Conservation (phyloP, 352 stramenopile genomes). For the Albugo candida region DNA sequence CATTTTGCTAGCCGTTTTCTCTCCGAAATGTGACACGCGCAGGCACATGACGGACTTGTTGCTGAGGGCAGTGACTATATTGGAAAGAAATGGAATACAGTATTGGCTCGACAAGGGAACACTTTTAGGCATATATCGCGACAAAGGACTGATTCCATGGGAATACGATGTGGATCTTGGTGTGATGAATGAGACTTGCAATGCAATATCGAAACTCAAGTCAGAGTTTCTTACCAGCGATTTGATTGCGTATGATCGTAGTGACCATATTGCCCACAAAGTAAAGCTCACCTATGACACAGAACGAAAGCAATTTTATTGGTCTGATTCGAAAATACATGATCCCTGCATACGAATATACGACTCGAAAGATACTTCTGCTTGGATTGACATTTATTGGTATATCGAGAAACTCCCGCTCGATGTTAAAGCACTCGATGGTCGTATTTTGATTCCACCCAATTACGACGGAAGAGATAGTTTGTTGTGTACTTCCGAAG, state of each 20-base stretch:
- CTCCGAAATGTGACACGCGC: slow-evolving; percentile 58
- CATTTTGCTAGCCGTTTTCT: slow-evolving; percentile 13
- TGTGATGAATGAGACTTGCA: slow-evolving; percentile 52
- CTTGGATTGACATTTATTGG: slow-evolving; percentile 72
- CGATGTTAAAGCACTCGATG: slow-evolving; percentile 25
- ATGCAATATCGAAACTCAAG: slow-evolving; percentile 46
- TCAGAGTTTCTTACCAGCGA: slow-evolving; percentile 31
- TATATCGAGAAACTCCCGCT: slow-evolving; percentile 15
- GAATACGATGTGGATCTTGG: slow-evolving; percentile 70
- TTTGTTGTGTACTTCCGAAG: slow-evolving; percentile 53
- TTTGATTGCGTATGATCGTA: slow-evolving; percentile 42
- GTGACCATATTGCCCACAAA: slow-evolving; percentile 58
- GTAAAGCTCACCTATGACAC: slow-evolving; percentile 71
- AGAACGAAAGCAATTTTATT: slow-evolving; percentile 66
- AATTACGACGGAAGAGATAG: slow-evolving; percentile 30
- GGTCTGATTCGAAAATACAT: slow-evolving; percentile 48
- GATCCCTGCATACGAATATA: slow-evolving; percentile 64
- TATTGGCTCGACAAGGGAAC: slow-evolving; percentile 75
- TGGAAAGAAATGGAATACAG: slow-evolving; percentile 43
- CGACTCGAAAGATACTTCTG: slow-evolving; percentile 27
- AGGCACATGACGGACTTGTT: slow-evolving; percentile 41
- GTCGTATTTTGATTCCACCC: slow-evolving; percentile 29
- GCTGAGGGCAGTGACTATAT: slow-evolving; percentile 38
- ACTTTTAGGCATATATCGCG: slow-evolving; percentile 41
- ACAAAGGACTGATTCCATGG: slow-evolving; percentile 50